Evolutionary conservation across 495 filamentous ascomycete genomes (phyloP), one percentile per base, ranked within the genome.

Genomic region (Cetradonia linearis): DNA sequence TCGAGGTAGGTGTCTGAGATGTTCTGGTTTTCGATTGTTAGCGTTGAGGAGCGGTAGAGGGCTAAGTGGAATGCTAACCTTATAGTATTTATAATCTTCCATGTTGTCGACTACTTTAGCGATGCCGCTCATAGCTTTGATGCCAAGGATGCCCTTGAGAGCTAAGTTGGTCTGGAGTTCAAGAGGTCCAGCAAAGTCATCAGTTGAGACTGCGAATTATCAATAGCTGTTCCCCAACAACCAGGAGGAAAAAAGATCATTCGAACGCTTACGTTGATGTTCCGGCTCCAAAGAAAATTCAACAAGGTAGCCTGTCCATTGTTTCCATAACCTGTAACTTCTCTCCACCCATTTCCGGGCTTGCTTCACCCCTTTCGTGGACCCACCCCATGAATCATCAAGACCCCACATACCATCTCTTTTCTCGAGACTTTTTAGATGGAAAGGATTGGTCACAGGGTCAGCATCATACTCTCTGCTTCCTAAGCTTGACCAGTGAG

Each of bases 121-220:
- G 33, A 97, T 80, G 67, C 91, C 84, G 70, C 85, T 85, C 89
- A 97, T 95, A 50, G 92, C 92, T 67, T 86, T 86, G 74, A 97
- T 95, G 38, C 92, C 92, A 64, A 97, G 80, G 65, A 97, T 94
- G 7, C 91, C 92, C 68, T 96, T 97, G 31, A 97, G 73, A 1
- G 92, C 92, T 9, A 97, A 76, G 64, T 97, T 97, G 1, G 92
- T 95, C 70, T 96, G 91, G 55, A 95, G 86, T 31, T 88, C 84
- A 48, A 97, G 79, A 82, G 89, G 93, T 44, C 92, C 92, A 33
- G 92, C 92, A 70, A 97, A 97, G 70, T 97, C 92, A 69, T 97
- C 92, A 6, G 92, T 97, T 31, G 83, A 92, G 11, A 96, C 74
- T 74, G 36, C 42, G 31, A 27, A 14, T n/a, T 3, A 10, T 46